Conservation (phyloP, 306 rosid genomes). For the Ormosia semicastrata region DNA sequence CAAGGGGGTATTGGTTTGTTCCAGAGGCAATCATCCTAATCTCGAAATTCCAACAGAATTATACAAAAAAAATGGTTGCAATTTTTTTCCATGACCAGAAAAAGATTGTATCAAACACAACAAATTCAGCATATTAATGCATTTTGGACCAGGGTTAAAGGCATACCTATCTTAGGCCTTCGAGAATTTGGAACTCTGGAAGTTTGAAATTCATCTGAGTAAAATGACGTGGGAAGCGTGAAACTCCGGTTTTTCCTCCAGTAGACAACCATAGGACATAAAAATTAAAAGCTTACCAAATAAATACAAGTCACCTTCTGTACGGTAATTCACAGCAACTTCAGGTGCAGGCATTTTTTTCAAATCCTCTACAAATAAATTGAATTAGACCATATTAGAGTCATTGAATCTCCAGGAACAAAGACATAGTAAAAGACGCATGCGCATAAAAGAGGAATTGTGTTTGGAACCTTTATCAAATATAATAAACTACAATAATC, state of each 20-base stretch:
- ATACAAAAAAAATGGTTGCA: background rate
- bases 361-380: slow-evolving; percentile 59
- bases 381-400: slow-evolving; percentile 31
- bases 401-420: background rate
- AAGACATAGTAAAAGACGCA: slow-evolving; percentile 1
- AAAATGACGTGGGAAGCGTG: slow-evolving; percentile 23
- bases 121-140: background rate
- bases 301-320: slow-evolving; percentile 79
- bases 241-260: slow-evolving; percentile 18
- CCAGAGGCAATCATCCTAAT: background rate
- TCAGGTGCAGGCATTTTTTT: slow-evolving; percentile 82
- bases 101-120: background rate
- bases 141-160: slow-evolving; percentile 17
- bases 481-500: background rate
- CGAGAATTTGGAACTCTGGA: slow-evolving; percentile 82
- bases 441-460: background rate
- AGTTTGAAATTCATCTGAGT: slow-evolving; percentile 94
- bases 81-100: background rate
- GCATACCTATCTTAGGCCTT: slow-evolving; percentile 84
- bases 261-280: slow-evolving; percentile 7
- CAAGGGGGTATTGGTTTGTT: background rate
- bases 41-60: slow-evolving; percentile 5
- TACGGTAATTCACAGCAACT: slow-evolving; percentile 92
- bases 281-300: slow-evolving; percentile 64
- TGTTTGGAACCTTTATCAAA: slow-evolving; percentile 1